Evolutionary conservation across 768 basidiomycete genomes (phyloP).

Genomic region (Russula ochroleuca): DNA sequence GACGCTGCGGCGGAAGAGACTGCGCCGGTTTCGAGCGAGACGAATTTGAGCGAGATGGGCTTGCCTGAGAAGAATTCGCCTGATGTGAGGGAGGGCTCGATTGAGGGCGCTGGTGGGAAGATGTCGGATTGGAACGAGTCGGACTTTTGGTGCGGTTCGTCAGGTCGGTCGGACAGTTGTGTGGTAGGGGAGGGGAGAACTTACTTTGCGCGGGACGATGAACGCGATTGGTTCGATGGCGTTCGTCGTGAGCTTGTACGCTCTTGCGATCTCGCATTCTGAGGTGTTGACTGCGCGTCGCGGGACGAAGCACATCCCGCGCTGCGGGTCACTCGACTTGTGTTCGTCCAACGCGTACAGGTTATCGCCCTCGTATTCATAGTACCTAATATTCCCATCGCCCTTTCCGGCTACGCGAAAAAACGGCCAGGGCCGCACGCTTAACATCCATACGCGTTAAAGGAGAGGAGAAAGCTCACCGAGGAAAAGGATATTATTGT

Average conservation of each 20-base stretch:
- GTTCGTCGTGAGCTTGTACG: constrained; percentile 76
- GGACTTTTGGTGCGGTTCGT: constrained; percentile 46
- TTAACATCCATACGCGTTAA: neutral
- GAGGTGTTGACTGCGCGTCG: constrained; percentile 81
- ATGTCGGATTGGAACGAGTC: constrained; percentile 98
- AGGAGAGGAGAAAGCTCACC: constrained; percentile 38
- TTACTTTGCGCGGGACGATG: constrained; percentile 88
- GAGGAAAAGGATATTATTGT: constrained; percentile 87
- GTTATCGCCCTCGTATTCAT: constrained; percentile 86
- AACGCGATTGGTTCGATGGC: constrained; percentile 89
- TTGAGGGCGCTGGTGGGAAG: constrained; percentile 85
- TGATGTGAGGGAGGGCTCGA: constrained; percentile 74
- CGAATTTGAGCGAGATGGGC: constrained; percentile 66
- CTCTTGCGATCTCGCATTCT: constrained; percentile 93
- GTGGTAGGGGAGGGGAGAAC: constrained; percentile 23
- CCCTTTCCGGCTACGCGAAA: constrained; percentile 38
- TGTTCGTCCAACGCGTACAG: constrained; percentile 75
- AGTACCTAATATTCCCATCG: constrained; percentile 95
- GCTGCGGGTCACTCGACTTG: constrained; percentile 88
- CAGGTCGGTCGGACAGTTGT: too few relatives aligned
- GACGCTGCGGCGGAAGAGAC: constrained; percentile 35
- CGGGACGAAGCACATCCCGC: constrained; percentile 96
- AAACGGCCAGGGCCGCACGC: neutral
- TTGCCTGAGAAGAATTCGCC: constrained; percentile 88
- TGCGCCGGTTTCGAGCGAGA: constrained; percentile 70